Conservation (phyloP, 495 filamentous ascomycete species). For the Parathielavia hyrcaniae region DNA sequence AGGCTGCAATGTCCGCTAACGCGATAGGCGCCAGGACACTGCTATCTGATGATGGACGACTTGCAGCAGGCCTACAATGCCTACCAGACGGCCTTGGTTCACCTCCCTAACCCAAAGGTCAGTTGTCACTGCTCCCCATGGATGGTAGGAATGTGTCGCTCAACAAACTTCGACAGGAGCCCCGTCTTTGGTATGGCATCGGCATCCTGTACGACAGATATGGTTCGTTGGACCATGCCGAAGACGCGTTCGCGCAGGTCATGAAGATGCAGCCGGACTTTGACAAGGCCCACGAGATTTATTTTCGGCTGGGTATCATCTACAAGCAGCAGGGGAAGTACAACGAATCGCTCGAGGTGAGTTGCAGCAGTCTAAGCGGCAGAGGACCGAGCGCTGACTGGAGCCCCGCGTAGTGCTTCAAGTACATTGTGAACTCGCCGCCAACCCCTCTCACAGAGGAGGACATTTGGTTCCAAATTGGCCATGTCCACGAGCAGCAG, state of each 20-base stretch:
- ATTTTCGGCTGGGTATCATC: conserved; percentile 96
- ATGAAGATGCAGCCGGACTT: conserved; percentile 99
- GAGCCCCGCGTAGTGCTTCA: conserved; percentile 67
- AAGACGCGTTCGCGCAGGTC: conserved; percentile 97
- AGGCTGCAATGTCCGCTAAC: conserved; percentile 12
- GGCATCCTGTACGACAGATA: conserved; percentile 97
- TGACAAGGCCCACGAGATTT: conserved; percentile 98
- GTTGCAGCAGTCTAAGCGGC: conserved; percentile 22
- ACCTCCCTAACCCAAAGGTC: conserved; percentile 92
- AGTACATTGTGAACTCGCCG: conserved; percentile 92
- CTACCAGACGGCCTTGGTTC: conserved; percentile 91
- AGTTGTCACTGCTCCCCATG: conserved; percentile 17
- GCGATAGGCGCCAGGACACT: conserved; percentile 59
- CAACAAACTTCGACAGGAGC: conserved; percentile 59
- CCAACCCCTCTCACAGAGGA: conserved; percentile 91
- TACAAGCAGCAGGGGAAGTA: conserved; percentile 99
- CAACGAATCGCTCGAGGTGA: conserved; percentile 80
- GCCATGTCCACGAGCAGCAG: conserved; percentile 97
- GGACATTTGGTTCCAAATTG: conserved; percentile 99
- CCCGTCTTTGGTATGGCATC: conserved; percentile 98
- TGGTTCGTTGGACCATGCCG: conserved; percentile 93
- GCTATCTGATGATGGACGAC: conserved; percentile 99
- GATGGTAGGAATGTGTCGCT: conserved; percentile 10
- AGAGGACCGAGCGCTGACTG: conserved; percentile 25
- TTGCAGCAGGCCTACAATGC: conserved; percentile 96